These are phyloP conservation scores for Nakazawaea wyomingensis DNA, from an alignment of 805 yeast genomes.

Conservation along the genomic window DNA sequence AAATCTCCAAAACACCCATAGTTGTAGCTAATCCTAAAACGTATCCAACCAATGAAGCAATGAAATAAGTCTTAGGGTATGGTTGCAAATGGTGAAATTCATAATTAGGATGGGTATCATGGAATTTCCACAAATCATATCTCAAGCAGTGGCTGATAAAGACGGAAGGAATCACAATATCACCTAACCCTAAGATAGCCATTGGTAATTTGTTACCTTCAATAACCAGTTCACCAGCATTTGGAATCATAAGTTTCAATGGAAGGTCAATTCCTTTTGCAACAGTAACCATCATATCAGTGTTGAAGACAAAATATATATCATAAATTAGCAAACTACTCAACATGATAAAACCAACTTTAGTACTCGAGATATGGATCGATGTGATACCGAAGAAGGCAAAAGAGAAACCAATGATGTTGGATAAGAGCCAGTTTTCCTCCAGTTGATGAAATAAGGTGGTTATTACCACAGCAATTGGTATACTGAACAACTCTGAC, in stretches of 20 bases:
- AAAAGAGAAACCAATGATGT: slow-evolving; percentile 36
- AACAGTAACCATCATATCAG: slow-evolving; percentile 57
- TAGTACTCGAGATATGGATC: slow-evolving; percentile 37
- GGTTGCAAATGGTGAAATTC: slow-evolving; percentile 36
- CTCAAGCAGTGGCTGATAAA: slow-evolving; percentile 48
- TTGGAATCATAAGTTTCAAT: slow-evolving; percentile 42
- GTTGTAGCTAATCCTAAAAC: slow-evolving; percentile 40
- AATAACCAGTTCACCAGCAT: slow-evolving; percentile 13
- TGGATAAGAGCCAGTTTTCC: slow-evolving; percentile 43
- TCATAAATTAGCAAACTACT: slow-evolving; percentile 54
- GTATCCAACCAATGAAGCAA: slow-evolving; percentile 41
- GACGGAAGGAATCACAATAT: slow-evolving; percentile 56
- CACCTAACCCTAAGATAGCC: slow-evolving; percentile 59
- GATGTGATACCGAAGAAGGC: slow-evolving; percentile 38
- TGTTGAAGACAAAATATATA: slow-evolving; percentile 60
- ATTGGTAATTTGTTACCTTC: slow-evolving; percentile 16
- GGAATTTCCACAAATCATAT: slow-evolving; percentile 43
- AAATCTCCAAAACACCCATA: slow-evolving; percentile 31
- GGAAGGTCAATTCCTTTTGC: slow-evolving; percentile 56
- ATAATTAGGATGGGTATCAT: slow-evolving; percentile 23
- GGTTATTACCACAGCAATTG: slow-evolving; percentile 17
- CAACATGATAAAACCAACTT: slow-evolving; percentile 40
- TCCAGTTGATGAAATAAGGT: slow-evolving; percentile 18
- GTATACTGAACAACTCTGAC: slow-evolving; percentile 23
- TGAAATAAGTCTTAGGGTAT: slow-evolving; percentile 42